Conservation (phyloP, 2,329 filamentous ascomycete genomes). For the Pseudogymnoascus sp. region DNA sequence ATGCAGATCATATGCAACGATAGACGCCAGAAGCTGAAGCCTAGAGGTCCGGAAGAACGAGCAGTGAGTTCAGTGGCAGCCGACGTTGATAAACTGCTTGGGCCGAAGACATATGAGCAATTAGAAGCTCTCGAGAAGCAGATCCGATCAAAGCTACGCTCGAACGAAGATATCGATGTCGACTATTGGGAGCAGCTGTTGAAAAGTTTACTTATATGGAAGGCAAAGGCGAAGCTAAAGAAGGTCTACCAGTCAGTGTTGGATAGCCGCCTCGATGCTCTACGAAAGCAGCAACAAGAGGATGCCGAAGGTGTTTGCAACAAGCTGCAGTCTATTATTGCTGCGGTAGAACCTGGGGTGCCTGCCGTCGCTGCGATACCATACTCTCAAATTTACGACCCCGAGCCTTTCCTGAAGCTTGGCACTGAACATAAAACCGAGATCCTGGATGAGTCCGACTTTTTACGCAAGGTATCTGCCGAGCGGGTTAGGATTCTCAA, state of each 20-base stretch:
- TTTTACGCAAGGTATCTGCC: slow-evolving; percentile 49
- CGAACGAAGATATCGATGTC: slow-evolving; percentile 86
- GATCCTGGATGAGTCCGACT: slow-evolving; percentile 50
- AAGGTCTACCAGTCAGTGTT: slow-evolving; percentile 72
- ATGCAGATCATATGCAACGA: slow-evolving; percentile 80
- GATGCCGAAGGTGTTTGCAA: slow-evolving; percentile 52
- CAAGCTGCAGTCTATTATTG: slow-evolving; percentile 46
- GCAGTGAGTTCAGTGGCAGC: slow-evolving; percentile 75
- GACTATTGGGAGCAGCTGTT: slow-evolving; percentile 97
- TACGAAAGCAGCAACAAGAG: slow-evolving; percentile 61
- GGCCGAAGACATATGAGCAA: slow-evolving; percentile 79
- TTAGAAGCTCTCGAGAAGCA: slow-evolving; percentile 81
- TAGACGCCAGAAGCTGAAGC: slow-evolving; percentile 58
- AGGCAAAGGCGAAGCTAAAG: slow-evolving; percentile 78
- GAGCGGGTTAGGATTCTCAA: slow-evolving; percentile 57
- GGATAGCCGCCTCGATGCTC: slow-evolving; percentile 57
- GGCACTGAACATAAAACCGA: slow-evolving; percentile 56
- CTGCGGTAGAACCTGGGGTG: slow-evolving; percentile 23
- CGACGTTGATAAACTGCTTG: slow-evolving; percentile 82
- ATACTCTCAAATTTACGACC: slow-evolving; percentile 48
- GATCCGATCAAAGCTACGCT: slow-evolving; percentile 77
- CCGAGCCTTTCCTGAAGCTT: slow-evolving; percentile 59
- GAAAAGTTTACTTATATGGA: slow-evolving; percentile 78
- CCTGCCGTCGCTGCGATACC: neutral
- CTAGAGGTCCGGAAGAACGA: slow-evolving; percentile 55